Percentiles rank a stretch among this genome's conserved stretches.
phyloP scores from a whole-genome alignment of 2,329 filamentous ascomycete genomes.

The Tolypocladium inflatum region DNA sequence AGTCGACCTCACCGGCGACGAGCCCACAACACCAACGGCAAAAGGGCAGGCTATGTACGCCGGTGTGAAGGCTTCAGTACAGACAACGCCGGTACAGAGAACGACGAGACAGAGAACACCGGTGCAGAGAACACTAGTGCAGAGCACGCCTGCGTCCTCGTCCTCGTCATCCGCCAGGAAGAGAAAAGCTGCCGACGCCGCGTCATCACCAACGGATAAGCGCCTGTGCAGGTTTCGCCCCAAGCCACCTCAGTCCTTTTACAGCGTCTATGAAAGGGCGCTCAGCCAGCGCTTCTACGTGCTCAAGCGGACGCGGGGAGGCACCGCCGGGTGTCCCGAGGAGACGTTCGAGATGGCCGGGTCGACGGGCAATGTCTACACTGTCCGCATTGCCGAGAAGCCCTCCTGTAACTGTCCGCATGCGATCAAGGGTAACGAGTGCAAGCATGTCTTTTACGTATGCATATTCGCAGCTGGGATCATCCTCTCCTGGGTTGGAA shows the following conservation, averaged over 20 bases:
- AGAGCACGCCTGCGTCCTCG: neutral
- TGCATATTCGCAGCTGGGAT: conserved; percentile 1
- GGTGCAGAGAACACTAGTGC: neutral
- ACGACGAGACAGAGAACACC: neutral
- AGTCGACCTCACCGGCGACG: conserved; percentile 2
- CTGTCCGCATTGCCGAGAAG: conserved; percentile 38
- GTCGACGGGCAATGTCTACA: conserved; percentile 58
- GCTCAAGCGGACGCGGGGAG: conserved; percentile 26
- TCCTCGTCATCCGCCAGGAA: conserved; percentile 8
- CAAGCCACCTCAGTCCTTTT: conserved; percentile 23
- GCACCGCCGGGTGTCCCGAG: conserved; percentile 27
- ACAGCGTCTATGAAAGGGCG: conserved; percentile 27
- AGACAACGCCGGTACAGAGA: neutral
- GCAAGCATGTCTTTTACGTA: conserved; percentile 57
- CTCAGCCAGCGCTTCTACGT: conserved; percentile 36
- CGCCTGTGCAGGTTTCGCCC: conserved; percentile 23
- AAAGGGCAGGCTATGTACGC: neutral
- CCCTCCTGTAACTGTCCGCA: conserved; percentile 50
- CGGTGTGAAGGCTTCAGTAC: neutral
- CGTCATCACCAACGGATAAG: conserved; percentile 18
- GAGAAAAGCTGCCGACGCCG: conserved; percentile 3
- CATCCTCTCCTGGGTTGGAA: neutral
- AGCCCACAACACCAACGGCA: neutral
- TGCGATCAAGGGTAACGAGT: conserved; percentile 42
- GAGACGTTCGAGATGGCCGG: conserved; percentile 52